These are phyloP conservation scores for Cutaneotrichosporon cutaneum DNA, from an alignment of 1,284 basidiomycete species.

Conservation along the genomic window DNA sequence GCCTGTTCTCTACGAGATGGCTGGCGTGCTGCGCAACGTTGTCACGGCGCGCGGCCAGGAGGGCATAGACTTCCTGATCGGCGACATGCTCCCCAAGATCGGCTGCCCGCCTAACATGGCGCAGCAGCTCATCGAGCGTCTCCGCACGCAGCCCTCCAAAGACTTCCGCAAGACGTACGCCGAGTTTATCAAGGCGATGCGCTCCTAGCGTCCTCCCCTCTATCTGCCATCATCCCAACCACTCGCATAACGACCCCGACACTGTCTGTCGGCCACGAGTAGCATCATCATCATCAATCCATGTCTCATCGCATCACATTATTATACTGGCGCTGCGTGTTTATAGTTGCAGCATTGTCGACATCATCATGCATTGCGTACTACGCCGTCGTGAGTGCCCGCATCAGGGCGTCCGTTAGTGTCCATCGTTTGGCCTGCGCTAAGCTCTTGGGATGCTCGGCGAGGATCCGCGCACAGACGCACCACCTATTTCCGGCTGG, in stretches of 20 bases:
- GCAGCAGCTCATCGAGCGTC: conserved; percentile 72
- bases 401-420: too few relatives aligned
- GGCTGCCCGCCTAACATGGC: conserved; percentile 78
- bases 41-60: conserved; percentile 77
- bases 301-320: conserved; percentile 12
- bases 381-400: not conserved
- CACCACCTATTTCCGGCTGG: not conserved
- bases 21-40: conserved; percentile 76
- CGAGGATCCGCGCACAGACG: not conserved
- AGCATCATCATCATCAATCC: conserved; percentile 9
- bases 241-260: conserved; percentile 1
- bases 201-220: conserved; percentile 20
- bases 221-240: not conserved
- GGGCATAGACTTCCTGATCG: conserved; percentile 75
- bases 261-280: not conserved
- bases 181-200: conserved; percentile 61
- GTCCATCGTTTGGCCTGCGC: too few relatives aligned
- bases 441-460: too few relatives aligned
- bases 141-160: conserved; percentile 75
- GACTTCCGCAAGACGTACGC: conserved; percentile 85
- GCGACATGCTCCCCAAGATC: conserved; percentile 81
- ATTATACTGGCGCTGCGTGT: conserved; percentile 1
- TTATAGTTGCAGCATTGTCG: conserved; percentile 15
- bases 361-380: conserved; percentile 13
- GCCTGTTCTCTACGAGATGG: conserved; percentile 81